Conservation (phyloP, 805 yeast genomes). For the Metschnikowia aberdeeniae region DNA sequence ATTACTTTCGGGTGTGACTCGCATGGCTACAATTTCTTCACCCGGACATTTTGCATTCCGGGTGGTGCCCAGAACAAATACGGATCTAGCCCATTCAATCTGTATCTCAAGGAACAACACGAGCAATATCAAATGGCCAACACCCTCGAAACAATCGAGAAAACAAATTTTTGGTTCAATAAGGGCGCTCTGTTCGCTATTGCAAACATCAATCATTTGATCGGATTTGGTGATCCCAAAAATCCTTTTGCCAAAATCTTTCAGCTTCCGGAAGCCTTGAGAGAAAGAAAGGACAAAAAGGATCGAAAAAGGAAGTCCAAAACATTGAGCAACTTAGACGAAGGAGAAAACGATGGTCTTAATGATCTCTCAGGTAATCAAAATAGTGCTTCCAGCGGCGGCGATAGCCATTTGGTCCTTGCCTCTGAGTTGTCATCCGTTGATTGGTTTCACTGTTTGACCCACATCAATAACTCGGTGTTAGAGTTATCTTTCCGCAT, state of each 20-base stretch:
- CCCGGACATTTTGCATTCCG: slow-evolving; percentile 36
- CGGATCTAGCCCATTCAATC: slow-evolving; percentile 17
- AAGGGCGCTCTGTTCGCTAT: slow-evolving; percentile 73
- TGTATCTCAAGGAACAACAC: slow-evolving; percentile 26
- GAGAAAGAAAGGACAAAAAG: slow-evolving; percentile 67
- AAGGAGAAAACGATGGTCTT: slow-evolving; percentile 16
- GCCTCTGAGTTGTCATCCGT: slow-evolving; percentile 33
- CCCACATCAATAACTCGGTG: slow-evolving; percentile 57
- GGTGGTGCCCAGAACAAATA: slow-evolving; percentile 28
- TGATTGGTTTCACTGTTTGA: slow-evolving; percentile 58
- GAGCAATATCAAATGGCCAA: slow-evolving; percentile 24
- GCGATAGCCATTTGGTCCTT: slow-evolving; percentile 27
- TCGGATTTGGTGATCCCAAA: slow-evolving; percentile 72
- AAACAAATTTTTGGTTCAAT: slow-evolving; percentile 68
- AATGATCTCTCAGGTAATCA: slow-evolving; percentile 4
- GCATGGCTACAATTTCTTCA: slow-evolving; percentile 60
- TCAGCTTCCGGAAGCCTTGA: slow-evolving; percentile 65
- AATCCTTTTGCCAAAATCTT: slow-evolving; percentile 77
- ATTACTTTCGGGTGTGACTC: slow-evolving; percentile 65
- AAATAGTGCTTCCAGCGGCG: slow-evolving; percentile 16
- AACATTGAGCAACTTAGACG: slow-evolving; percentile 12
- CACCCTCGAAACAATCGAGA: slow-evolving; percentile 34
- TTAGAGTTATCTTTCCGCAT: slow-evolving; percentile 67
- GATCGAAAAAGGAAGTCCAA: slow-evolving; percentile 53
- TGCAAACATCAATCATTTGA: slow-evolving; percentile 67